phyloP scores from a whole-genome alignment of 495 filamentous ascomycete species.

The Friedmanniomyces endolithicus region DNA sequence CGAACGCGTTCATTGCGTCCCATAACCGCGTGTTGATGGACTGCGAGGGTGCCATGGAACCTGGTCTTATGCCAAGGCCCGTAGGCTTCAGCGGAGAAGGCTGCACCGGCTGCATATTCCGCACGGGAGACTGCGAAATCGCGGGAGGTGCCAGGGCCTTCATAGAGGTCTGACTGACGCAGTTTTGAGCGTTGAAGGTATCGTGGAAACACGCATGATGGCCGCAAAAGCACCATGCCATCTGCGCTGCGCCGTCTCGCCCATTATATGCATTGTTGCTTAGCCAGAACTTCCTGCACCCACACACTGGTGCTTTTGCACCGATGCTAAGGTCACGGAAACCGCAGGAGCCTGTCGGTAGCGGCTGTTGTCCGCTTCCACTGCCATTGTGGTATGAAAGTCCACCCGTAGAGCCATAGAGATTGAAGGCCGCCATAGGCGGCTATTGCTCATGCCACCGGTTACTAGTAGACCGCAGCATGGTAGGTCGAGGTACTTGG shows the following conservation, averaged over 20 bases:
- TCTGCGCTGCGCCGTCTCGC: conserved; percentile 27
- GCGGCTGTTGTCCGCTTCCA: conserved; percentile 2
- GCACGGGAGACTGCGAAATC: background rate
- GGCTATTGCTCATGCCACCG: conserved; percentile 16
- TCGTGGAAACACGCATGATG: conserved; percentile 66
- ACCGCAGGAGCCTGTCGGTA: conserved; percentile 45
- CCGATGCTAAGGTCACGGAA: conserved; percentile 42
- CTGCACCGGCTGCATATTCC: background rate
- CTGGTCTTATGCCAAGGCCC: conserved; percentile 13
- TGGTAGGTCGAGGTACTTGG: background rate
- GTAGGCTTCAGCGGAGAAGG: background rate
- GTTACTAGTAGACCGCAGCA: conserved; percentile 13
- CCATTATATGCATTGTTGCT: conserved; percentile 26
- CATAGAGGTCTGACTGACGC: background rate
- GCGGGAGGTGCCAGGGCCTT: background rate
- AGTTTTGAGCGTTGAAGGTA: conserved; percentile 20
- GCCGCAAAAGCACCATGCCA: conserved; percentile 53
- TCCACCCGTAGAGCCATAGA: conserved; percentile 2
- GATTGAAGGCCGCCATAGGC: conserved; percentile 21
- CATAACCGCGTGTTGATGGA: conserved; percentile 17
- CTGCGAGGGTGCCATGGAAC: conserved; percentile 1
- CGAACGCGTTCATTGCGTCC: conserved; percentile 16
- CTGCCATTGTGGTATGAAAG: conserved; percentile 2
- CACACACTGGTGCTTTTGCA: conserved; percentile 39
- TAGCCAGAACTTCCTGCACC: conserved; percentile 56